Base-by-base conservation (phyloP, 345 rosid genomes). In the Microthlaspi erraticum region DNA sequence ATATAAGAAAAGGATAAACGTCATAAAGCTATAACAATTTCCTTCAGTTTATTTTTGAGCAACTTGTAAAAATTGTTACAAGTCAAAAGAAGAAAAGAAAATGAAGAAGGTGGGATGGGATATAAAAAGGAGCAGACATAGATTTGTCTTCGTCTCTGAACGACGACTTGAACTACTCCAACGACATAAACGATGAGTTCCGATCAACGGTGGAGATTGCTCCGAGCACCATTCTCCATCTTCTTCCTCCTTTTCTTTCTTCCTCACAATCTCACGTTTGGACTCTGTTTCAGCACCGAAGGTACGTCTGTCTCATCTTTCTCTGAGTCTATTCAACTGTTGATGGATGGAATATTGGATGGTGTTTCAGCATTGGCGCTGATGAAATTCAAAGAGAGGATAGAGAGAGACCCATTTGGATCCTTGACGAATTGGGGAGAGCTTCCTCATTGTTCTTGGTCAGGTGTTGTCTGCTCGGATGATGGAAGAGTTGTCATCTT, bases 381-480 rank as follows among this genome's bases (percentile, higher is more conserved):
- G 58, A 64, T 85, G 86, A 86, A 82, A 65, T 84, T 90, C 62
- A 76, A 82, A 39, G 86, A 85, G 81, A 77, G 84, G 55, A 81
- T 93, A 39, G 79, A 67, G 79, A 79, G 43, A 51, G 96, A 93
- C 82, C 97, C 96, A 17, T 84, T 77, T 68, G 83, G 84, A 63
- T 90, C 88, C 60, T 68, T 93, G 53, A 72, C 83, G 50, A 79
- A 78, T 78, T 88, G 97, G 97, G 66, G 70, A 53, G 80, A 78
- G 61, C 58, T 77, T 42, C 70, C 70, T 66, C 97, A 83, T 39
- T 93, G 98, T 74, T 86, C 81, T 16, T 91, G 98, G 98, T 87
- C 79, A 12, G 98, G 94, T 8, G 83, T 93, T 4, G 87, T 71
- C 39, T 93, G 98, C 79, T 87, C 85, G 32, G 49, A 33, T 68